phyloP scores from a whole-genome alignment of 2,329 filamentous ascomycete genomes.

The Nigrospora sphaerica region DNA sequence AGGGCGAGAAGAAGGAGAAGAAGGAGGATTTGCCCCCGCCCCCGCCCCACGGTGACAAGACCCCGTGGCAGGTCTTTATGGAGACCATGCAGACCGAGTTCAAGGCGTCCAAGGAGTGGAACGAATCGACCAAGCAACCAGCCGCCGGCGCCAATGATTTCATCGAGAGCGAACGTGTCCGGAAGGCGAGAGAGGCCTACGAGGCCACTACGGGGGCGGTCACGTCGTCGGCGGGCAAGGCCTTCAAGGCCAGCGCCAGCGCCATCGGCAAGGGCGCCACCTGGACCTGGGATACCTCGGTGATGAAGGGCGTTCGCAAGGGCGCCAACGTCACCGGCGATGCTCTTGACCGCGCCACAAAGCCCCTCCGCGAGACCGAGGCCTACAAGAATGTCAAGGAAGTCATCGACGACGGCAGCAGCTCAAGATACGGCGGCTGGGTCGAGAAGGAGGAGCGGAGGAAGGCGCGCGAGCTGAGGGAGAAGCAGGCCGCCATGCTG shows the following conservation, averaged over 20 bases:
- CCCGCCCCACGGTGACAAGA: constrained; percentile 96
- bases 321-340: constrained; percentile 80
- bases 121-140: constrained; percentile 94
- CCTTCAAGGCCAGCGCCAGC: constrained; percentile 77
- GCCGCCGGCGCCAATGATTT: constrained; percentile 86
- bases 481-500: constrained; percentile 50
- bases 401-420: constrained; percentile 94
- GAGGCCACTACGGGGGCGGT: constrained; percentile 80
- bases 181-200: constrained; percentile 79
- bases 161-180: constrained; percentile 84
- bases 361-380: constrained; percentile 89
- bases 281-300: constrained; percentile 95
- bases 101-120: constrained; percentile 97
- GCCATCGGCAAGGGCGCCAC: constrained; percentile 84
- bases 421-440: constrained; percentile 93
- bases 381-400: constrained; percentile 93
- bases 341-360: constrained; percentile 88
- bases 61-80: constrained; percentile 96
- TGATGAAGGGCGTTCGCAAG: constrained; percentile 84
- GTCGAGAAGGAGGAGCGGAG: constrained; percentile 90
- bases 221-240: constrained; percentile 68
- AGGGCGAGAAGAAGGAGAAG: constrained; percentile 50
- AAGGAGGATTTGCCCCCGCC: constrained; percentile 71
- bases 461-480: constrained; percentile 67
- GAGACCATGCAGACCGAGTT: constrained; percentile 94